These are phyloP conservation scores for Clarireedia monteithiana DNA, from an alignment of 2,329 filamentous ascomycete genomes.

Conservation along the genomic window DNA sequence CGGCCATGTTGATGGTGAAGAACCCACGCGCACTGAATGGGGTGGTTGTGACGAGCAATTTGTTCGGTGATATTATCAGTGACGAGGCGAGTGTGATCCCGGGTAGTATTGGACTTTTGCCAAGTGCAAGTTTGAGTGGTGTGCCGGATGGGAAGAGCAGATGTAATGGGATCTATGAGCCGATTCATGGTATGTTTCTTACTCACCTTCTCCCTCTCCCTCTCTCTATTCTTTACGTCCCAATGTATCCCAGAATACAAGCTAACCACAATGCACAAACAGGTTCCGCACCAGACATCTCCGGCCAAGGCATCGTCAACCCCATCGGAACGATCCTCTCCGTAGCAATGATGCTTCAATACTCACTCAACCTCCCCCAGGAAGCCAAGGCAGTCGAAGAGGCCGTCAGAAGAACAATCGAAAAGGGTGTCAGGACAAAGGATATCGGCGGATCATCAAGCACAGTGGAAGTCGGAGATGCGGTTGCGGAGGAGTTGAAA, in stretches of 20 bases:
- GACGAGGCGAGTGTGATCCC: constrained; percentile 95
- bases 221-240: background rate
- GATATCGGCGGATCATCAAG: constrained; percentile 74
- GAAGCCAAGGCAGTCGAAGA: constrained; percentile 75
- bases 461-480: constrained; percentile 77
- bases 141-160: constrained; percentile 77
- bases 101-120: constrained; percentile 79
- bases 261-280: background rate
- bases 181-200: constrained; percentile 69
- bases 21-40: constrained; percentile 83
- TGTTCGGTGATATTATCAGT: constrained; percentile 93
- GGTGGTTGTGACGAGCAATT: constrained; percentile 83
- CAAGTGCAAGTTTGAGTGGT: constrained; percentile 78
- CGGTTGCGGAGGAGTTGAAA: constrained; percentile 66
- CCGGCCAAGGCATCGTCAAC: constrained; percentile 85
- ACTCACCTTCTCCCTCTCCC: background rate
- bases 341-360: constrained; percentile 91
- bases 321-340: constrained; percentile 88
- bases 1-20: constrained; percentile 98
- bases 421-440: constrained; percentile 68
- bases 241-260: background rate
- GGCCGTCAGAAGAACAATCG: constrained; percentile 72
- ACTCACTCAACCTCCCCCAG: constrained; percentile 72
- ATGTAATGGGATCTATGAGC: constrained; percentile 95
- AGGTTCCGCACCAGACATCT: constrained; percentile 90